Evolutionary conservation across 179 eudicot species (phyloP).

Genomic region (Amaranthus tricolor): DNA sequence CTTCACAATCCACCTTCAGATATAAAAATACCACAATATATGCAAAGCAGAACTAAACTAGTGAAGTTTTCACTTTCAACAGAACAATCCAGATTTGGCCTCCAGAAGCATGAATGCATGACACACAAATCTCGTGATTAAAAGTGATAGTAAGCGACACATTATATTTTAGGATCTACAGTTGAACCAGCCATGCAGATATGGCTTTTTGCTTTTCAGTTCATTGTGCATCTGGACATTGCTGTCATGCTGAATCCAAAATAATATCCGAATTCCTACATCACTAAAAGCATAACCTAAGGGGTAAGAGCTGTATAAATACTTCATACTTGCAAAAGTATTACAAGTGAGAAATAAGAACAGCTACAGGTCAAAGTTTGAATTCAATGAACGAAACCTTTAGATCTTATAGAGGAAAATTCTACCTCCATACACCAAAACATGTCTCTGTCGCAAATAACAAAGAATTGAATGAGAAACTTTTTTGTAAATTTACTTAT

Average conservation of each 20-base stretch:
- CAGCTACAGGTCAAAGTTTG: background rate
- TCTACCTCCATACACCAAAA: background rate
- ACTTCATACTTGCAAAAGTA: background rate
- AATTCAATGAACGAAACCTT: background rate
- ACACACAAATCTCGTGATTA: background rate
- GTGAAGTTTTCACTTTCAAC: background rate
- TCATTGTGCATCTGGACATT: background rate
- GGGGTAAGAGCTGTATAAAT: background rate
- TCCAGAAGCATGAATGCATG: constrained; percentile 3
- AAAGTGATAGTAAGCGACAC: background rate
- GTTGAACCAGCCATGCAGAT: background rate
- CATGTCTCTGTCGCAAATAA: background rate
- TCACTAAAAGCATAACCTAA: background rate
- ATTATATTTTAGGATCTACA: background rate
- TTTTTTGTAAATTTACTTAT: background rate
- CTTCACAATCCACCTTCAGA: background rate
- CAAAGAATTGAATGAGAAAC: background rate
- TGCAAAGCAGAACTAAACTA: background rate
- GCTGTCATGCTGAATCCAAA: background rate
- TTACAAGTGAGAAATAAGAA: background rate
- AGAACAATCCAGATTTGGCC: background rate
- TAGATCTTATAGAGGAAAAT: background rate
- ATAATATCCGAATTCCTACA: background rate
- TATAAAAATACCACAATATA: background rate
- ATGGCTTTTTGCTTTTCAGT: background rate